Base-by-base conservation (phyloP, 2,329 filamentous ascomycete species). In the Pseudocercospora macadamiae region DNA sequence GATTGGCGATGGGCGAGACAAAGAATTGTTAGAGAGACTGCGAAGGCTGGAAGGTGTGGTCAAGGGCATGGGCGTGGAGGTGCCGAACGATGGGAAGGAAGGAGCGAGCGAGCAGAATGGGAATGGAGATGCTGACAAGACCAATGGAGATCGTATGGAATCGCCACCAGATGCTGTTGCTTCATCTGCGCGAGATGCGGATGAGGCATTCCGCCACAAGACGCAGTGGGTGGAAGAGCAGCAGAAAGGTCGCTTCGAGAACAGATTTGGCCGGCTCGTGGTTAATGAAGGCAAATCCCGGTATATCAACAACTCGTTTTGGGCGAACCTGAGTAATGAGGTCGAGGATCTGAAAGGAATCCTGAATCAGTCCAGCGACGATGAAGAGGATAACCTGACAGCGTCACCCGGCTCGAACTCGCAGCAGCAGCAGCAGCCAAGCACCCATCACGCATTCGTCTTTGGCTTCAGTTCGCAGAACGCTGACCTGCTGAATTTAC, bases 41-140 rank as follows among this genome's bases (percentile, higher is more conserved):
- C 80, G 86, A 61, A 88, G 89, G 72, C 75, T 93, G 23, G 89
- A 93, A 72, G 88, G 88, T 44, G 90, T 93, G 25, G 89, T 93
- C 28, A 81, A 85, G 66, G 82, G 77, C 48, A 70, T 88, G 59
- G 84, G 83, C 54, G 80, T 77, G 14, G 74, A 79, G 23, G 68
- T 70, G 23, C 65, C 68, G 2, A 57, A 23, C 21, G 61, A 45
- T 37, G 32, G 42, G 4, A 23, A 64, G 10, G 56, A 55, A 47
- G 26, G 36, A 9, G 53, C 54, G 25, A 45, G n/a, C 9, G 42
- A 47, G 23, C 42, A 47, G 23, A 42, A 57, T 42, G 49, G 45
- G 14, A 48, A 42, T 12, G 51, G 36, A 16, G 18, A 25, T 48
- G 55, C 37, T 25, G 25, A 25, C 28, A 42, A 42, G 19, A 10